phyloP scores from a whole-genome alignment of 2,329 filamentous ascomycete species.

The Trichoderma arundinaceum region DNA sequence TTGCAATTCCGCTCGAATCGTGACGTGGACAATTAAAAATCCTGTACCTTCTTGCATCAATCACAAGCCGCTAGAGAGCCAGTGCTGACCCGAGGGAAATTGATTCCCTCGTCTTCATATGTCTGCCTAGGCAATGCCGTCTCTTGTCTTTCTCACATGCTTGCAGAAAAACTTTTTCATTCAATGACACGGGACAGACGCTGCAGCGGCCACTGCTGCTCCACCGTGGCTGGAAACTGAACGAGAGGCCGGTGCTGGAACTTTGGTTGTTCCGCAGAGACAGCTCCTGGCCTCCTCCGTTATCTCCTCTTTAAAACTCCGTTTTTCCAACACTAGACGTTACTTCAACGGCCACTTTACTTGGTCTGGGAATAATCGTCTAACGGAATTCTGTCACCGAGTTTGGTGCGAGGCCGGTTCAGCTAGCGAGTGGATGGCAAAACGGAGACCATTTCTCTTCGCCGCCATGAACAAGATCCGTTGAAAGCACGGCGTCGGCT shows the following conservation, averaged over 20 bases:
- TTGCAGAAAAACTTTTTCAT: background rate
- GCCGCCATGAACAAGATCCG: background rate
- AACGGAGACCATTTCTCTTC: background rate
- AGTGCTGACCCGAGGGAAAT: background rate
- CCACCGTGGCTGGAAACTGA: constrained; percentile 10
- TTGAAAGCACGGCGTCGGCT: background rate
- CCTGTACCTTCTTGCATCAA: background rate
- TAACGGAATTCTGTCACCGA: constrained; percentile 12
- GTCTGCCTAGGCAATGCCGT: background rate
- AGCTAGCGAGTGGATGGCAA: background rate
- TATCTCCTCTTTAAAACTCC: background rate
- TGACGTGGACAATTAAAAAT: background rate
- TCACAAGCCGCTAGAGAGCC: background rate
- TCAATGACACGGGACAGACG: background rate
- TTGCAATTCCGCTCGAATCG: constrained; percentile 1
- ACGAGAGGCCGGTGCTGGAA: constrained; percentile 10
- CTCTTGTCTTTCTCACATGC: background rate
- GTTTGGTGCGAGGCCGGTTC: background rate
- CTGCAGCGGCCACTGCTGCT: constrained; percentile 4
- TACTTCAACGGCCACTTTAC: background rate
- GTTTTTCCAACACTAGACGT: constrained; percentile 9
- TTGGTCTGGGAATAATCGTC: background rate
- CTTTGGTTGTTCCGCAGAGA: constrained; percentile 3
- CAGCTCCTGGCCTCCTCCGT: background rate
- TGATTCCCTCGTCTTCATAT: background rate